Evolutionary conservation across 2,329 filamentous ascomycete species (phyloP).

Genomic region (Byssochlamys sp.): DNA sequence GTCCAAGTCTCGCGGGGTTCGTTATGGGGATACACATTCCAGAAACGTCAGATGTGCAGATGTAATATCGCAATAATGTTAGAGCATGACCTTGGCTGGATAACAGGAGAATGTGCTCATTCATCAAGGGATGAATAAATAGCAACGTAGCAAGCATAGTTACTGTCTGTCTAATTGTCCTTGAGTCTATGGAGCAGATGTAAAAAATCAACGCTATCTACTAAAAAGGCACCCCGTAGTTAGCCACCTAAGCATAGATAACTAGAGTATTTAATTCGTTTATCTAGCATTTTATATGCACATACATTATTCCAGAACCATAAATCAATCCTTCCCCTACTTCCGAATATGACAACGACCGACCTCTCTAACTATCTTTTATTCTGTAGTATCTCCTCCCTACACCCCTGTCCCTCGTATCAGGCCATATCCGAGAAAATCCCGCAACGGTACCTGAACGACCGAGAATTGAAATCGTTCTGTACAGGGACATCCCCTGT

Average conservation of each 20-base stretch:
- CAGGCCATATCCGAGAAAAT: no score
- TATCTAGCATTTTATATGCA: no score
- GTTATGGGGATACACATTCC: background rate
- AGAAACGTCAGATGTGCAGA: background rate
- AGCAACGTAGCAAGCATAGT: no score
- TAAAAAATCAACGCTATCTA: no score
- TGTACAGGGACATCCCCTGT: background rate
- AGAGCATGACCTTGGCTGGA: background rate
- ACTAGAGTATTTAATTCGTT: no score
- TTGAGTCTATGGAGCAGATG: background rate
- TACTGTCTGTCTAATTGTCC: no score
- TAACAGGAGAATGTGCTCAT: background rate
- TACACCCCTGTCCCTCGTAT: background rate
- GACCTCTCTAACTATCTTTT: no score
- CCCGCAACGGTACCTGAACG: background rate
- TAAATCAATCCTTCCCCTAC: no score
- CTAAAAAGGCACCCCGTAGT: no score
- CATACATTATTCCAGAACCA: no score
- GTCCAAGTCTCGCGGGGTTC: background rate
- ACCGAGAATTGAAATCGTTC: background rate
- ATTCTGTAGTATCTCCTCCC: background rate
- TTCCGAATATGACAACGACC: no score
- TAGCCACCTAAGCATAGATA: no score
- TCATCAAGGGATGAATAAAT: background rate
- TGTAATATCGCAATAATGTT: background rate